Percentiles rank a stretch among this genome's conserved stretches.
Evolutionary conservation across 23 red algal genomes (phyloP).

Genomic region (Gracilariopsis chorda): DNA sequence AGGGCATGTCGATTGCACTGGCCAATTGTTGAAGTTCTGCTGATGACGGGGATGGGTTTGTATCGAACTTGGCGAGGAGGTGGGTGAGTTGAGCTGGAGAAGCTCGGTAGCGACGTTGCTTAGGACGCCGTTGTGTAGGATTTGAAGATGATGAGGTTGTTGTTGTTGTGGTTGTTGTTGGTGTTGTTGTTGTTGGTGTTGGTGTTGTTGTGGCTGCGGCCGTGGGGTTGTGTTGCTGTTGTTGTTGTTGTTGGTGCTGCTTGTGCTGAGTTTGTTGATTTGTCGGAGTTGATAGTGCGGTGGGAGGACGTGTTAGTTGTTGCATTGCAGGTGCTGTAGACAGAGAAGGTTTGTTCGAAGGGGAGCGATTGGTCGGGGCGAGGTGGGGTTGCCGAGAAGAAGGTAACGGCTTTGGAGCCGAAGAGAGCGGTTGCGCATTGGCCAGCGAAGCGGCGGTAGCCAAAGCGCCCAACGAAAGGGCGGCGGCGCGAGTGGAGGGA

Average conservation of each 20-base stretch:
- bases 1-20: slow-evolving; percentile 59
- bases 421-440: too few species aligned
- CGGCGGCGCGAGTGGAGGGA: slow-evolving; percentile 3
- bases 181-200: not conserved
- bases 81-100: slow-evolving; percentile 60
- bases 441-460: slow-evolving; percentile 12
- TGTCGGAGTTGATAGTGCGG: not conserved
- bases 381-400: too few species aligned
- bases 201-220: not conserved
- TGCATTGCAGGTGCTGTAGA: not conserved
- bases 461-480: not conserved
- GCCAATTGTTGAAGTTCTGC: slow-evolving; percentile 55
- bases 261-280: not conserved
- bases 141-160: too few species aligned
- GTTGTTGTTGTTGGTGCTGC: not conserved
- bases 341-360: not conserved
- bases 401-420: too few species aligned
- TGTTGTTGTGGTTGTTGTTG: not conserved
- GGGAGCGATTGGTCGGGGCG: too few species aligned
- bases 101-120: slow-evolving; percentile 69
- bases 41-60: slow-evolving; percentile 46
- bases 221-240: not conserved
- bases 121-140: not conserved
- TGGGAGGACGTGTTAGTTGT: not conserved
- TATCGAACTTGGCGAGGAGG: slow-evolving; percentile 52